phyloP scores from a whole-genome alignment of 371 early-diverging fungal genomes.

The Mucor circinelloides region DNA sequence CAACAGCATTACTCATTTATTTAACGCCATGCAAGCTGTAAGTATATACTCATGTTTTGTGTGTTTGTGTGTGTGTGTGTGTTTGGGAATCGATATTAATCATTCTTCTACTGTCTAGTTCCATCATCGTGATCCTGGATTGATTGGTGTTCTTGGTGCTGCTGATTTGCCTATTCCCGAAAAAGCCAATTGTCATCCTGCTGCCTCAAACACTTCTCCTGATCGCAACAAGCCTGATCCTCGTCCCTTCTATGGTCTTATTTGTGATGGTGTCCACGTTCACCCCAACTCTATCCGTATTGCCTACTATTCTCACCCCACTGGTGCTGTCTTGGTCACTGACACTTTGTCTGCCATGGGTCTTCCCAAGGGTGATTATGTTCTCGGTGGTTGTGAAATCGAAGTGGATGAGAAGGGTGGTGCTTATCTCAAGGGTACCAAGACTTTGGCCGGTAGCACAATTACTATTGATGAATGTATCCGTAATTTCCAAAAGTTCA shows the following conservation, averaged over 20 bases:
- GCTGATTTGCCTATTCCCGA: constrained; percentile 40
- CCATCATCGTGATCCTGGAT: constrained; percentile 85
- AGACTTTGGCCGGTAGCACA: constrained; percentile 79
- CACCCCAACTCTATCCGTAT: constrained; percentile 82
- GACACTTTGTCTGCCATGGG: constrained; percentile 82
- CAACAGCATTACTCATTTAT: constrained; percentile 78
- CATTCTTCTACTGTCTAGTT: constrained; percentile 33
- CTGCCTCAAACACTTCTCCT: constrained; percentile 38
- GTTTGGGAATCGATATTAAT: neutral
- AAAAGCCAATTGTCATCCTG: constrained; percentile 28
- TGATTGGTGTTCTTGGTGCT: constrained; percentile 75
- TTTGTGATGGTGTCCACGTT: constrained; percentile 80
- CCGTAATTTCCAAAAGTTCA: constrained; percentile 79
- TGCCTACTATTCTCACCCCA: constrained; percentile 77
- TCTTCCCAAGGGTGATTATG: constrained; percentile 74
- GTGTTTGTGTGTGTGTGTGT: neutral
- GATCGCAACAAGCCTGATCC: constrained; percentile 43
- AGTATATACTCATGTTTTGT: constrained; percentile 11
- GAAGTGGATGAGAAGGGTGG: constrained; percentile 61
- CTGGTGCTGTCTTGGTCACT: constrained; percentile 75
- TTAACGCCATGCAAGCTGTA: constrained; percentile 82
- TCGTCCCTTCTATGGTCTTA: constrained; percentile 78
- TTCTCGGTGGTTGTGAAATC: constrained; percentile 63
- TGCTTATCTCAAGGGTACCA: constrained; percentile 81
- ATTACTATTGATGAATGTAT: constrained; percentile 76